Base-by-base conservation (phyloP, 2,329 filamentous ascomycete genomes). In the Rutstroemia sp. region DNA sequence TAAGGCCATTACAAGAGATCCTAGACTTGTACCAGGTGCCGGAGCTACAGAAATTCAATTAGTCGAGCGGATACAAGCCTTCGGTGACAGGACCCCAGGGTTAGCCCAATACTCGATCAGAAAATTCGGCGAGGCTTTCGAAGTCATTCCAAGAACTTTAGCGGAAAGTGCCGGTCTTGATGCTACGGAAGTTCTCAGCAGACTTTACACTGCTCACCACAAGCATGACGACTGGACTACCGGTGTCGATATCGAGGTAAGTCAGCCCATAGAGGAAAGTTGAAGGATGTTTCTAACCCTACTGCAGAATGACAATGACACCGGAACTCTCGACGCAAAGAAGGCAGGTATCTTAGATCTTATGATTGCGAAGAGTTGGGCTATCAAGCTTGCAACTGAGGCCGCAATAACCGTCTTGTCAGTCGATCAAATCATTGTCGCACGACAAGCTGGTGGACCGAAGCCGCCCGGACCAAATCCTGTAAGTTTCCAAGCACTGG, bases 391-490 rank as follows among this genome's bases (percentile, higher is more conserved):
- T 62, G 95, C 94, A 39, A 96, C 92, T 23, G 94, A 99, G 75
- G 87, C 94, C 42, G 92, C 91, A 53, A 83, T 94, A 67, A 99
- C 94, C 49, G 88, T 99, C 30, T 78, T 99, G 62, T 95, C 91
- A 49, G 94, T 99, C 41, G 94, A 99, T 74, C 95, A 99, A 77
- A 99, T 99, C 70, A 99, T 99, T 71, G 94, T 99, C 57, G 92
- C 95, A 61, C 85, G 92, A 75, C 94, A 97, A 77, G 94, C 95
- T 49, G 94, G 94, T 70, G 94, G 94, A 39, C 94, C 95, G 21
- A 99, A 99, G 81, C 92, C 92, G 56, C 94, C 94, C 30, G 92
- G 88, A 48, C 94, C 91, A 65, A 96, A 96, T 75, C 87, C 92
- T 63, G 68, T 70, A 65, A 66, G 67, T 68, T 41, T 34, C 23